These are phyloP conservation scores for Chaetomiaceae sp. DNA, from an alignment of 2,329 filamentous ascomycete genomes.

Conservation along the genomic window DNA sequence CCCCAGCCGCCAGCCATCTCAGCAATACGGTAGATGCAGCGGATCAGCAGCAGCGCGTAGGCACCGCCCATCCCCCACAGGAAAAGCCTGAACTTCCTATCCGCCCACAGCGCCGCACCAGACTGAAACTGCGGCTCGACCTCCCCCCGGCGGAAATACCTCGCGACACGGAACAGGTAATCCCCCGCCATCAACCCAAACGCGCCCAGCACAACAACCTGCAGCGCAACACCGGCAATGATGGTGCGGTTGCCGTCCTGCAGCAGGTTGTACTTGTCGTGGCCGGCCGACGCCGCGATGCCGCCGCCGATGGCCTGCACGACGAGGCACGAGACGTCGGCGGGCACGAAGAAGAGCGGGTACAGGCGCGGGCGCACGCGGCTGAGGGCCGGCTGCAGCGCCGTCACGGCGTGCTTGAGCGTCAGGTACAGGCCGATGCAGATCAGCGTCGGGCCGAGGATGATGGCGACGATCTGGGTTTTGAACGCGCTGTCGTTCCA, in stretches of 20 bases:
- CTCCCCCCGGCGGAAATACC: slow-evolving; percentile 30
- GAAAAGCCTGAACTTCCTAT: slow-evolving; percentile 39
- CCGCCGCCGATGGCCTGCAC: slow-evolving; percentile 54
- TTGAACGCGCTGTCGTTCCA: slow-evolving; percentile 50
- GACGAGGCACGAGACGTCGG: slow-evolving; percentile 52
- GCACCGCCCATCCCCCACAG: slow-evolving; percentile 37
- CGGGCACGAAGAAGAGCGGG: slow-evolving; percentile 52
- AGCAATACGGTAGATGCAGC: slow-evolving; percentile 53
- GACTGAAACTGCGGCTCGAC: slow-evolving; percentile 20
- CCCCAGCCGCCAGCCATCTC: slow-evolving; percentile 63
- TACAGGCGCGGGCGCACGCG: slow-evolving; percentile 45
- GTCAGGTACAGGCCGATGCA: slow-evolving; percentile 60
- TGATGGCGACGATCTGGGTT: slow-evolving; percentile 53
- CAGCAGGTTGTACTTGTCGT: slow-evolving; percentile 34
- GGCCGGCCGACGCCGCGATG: slow-evolving; percentile 44
- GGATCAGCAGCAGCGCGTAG: slow-evolving; percentile 39
- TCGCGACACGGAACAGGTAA: slow-evolving; percentile 38
- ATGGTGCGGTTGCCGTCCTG: slow-evolving; percentile 45
- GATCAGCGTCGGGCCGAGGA: slow-evolving; percentile 53
- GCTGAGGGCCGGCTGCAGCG: slow-evolving; percentile 43
- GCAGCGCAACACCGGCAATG: slow-evolving; percentile 49
- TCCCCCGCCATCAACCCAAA: slow-evolving; percentile 42
- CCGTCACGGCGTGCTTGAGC: slow-evolving; percentile 50
- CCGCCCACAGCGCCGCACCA: slow-evolving; percentile 36
- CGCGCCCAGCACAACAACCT: slow-evolving; percentile 44